These are phyloP conservation scores for Cordyceps militaris DNA, from an alignment of 2,329 filamentous ascomycete genomes.

Conservation along the genomic window DNA sequence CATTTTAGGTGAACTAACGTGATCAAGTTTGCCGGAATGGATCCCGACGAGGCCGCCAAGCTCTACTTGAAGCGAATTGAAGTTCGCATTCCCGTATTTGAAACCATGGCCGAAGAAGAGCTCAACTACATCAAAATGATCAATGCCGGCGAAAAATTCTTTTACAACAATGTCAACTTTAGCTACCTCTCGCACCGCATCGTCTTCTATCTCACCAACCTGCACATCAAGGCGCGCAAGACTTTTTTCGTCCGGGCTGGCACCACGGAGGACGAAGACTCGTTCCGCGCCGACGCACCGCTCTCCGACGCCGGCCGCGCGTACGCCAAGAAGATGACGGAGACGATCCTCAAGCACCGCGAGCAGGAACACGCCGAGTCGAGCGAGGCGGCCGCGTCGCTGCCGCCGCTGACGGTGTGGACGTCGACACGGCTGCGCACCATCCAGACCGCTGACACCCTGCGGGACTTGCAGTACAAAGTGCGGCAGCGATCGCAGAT, in stretches of 20 bases:
- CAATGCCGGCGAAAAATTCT: slow-evolving; percentile 86
- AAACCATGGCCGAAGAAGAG: slow-evolving; percentile 91
- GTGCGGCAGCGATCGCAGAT: slow-evolving; percentile 91
- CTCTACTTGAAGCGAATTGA: slow-evolving; percentile 87
- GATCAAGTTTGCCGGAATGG: slow-evolving; percentile 76
- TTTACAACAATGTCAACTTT: slow-evolving; percentile 95
- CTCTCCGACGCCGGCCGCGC: slow-evolving; percentile 72
- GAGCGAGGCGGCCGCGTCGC: slow-evolving; percentile 59
- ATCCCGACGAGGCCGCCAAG: slow-evolving; percentile 82
- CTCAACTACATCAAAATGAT: slow-evolving; percentile 99
- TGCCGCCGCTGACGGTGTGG: slow-evolving; percentile 85
- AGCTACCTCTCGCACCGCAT: slow-evolving; percentile 95
- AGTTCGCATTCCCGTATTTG: slow-evolving; percentile 88
- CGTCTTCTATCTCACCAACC: slow-evolving; percentile 94
- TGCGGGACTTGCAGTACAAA: slow-evolving; percentile 74
- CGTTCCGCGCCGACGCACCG: slow-evolving; percentile 83
- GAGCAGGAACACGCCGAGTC: slow-evolving; percentile 69
- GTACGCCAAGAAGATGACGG: slow-evolving; percentile 81
- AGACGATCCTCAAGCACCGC: slow-evolving; percentile 73
- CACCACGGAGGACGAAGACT: slow-evolving; percentile 78
- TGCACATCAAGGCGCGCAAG: slow-evolving; percentile 91
- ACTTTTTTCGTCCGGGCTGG: slow-evolving; percentile 91
- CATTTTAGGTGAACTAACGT: slow-evolving; percentile 13
- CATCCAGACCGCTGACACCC: slow-evolving; percentile 77
- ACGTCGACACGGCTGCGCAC: slow-evolving; percentile 87